Evolutionary conservation across 805 yeast genomes (phyloP).

Genomic region (Candida orba): DNA sequence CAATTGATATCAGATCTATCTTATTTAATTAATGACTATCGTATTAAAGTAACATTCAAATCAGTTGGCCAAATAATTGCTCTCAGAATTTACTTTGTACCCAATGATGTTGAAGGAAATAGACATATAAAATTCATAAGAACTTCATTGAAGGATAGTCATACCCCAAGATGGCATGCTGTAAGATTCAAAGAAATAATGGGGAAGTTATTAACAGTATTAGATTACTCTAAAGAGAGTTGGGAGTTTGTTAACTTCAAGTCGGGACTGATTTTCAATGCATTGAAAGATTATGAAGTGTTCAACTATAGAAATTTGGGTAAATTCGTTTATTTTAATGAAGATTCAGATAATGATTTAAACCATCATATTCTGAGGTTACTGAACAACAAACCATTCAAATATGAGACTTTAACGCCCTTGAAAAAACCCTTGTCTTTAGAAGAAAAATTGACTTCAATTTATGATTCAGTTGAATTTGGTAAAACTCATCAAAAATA

Average conservation of each 20-base stretch:
- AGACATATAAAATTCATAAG: constrained; percentile 32
- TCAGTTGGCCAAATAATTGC: constrained; percentile 17
- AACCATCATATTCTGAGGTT: constrained; percentile 31
- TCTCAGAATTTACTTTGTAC: constrained; percentile 42
- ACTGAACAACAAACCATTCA: constrained; percentile 16
- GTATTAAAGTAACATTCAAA: constrained; percentile 38
- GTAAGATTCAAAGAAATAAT: constrained; percentile 27
- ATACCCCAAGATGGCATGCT: constrained; percentile 27
- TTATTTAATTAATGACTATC: constrained; percentile 33
- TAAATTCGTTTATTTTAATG: constrained; percentile 3
- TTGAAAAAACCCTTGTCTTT: constrained; percentile 1
- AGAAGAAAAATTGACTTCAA: constrained; percentile 10
- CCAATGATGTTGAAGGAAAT: constrained; percentile 34
- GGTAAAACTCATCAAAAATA: constrained; percentile 7
- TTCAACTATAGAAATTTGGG: constrained; percentile 17
- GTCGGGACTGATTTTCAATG: constrained; percentile 14
- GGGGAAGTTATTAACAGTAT: constrained; percentile 28
- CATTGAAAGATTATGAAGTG: constrained; percentile 8
- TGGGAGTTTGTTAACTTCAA: constrained; percentile 25
- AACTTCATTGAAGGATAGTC: constrained; percentile 26
- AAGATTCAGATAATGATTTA: constrained; percentile 12
- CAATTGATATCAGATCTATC: constrained; percentile 31
- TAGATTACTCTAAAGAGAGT: constrained; percentile 35
- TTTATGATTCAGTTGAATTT: constrained; percentile 13
- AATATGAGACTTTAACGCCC: background rate